Base-by-base conservation (phyloP, 441 rosid species). In the Bocquillonia castaneifolia region DNA sequence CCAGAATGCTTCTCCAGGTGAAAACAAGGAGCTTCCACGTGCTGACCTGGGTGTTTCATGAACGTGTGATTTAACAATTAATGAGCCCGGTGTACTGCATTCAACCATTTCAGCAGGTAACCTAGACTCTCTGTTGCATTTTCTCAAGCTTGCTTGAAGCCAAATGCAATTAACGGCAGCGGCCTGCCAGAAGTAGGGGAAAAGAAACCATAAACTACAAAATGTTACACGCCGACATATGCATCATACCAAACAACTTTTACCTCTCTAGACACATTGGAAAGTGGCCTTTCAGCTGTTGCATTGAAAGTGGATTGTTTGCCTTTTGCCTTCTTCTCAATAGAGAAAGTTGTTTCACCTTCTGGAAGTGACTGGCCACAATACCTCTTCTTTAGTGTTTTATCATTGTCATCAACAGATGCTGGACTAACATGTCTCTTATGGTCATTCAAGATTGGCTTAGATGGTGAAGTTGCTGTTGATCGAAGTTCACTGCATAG, bases 1-100 rank as follows among this genome's bases (percentile, higher is more conserved):
- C 99, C 99, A 94, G 76, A 94, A 94, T 71, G 90, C 82, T 23
- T 90, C 97, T 67, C 97, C 97, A 10, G 97, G 97, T 54, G 99
- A 94, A 83, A 91, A 84, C 63, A 86, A 79, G 63, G 96, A 94
- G 83, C 93, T 94, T 80, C 99, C 96, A 72, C 84, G 78, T 73
- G 79, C 72, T 54, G 97, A 91, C 75, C 80, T 85, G 23, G 97
- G 96, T 63, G 96, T 92, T 64, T 73, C 78, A 66, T 61, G 67
- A 64, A 63, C 71, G 62, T 69, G 51, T 69, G 84, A 69, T 80
- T 80, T 86, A 61, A 80, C 54, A 70, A 72, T 42, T 17, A 82
- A 78, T 67, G 89, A 76, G 76, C 83, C 88, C 66, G 97, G 99
- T 22, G 99, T 89, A 63, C 26, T 69, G 80, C 80, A 88, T 59